Base-by-base conservation (phyloP, 2,329 filamentous ascomycete genomes). In the Juglanconis oblonga region DNA sequence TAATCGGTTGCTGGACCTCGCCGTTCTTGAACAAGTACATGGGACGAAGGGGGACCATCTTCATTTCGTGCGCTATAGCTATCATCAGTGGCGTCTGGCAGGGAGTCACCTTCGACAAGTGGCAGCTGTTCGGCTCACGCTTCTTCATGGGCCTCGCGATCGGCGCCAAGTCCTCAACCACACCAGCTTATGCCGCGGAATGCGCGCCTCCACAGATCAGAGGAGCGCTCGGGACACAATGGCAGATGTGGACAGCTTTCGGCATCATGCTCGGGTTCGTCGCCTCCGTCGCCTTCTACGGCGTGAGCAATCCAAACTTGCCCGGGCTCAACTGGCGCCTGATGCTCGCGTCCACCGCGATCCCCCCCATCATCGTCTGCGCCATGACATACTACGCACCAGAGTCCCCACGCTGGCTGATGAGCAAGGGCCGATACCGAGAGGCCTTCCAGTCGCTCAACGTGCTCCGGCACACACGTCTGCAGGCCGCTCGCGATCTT, bases 71-170 rank as follows among this genome's bases (percentile, higher is more conserved):
- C 24, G 24, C 24, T 24, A 24, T 24, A 24, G 24, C 24, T 24
- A 24, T 24, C 2, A 24, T 24, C 24, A 24, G 24, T 24, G 24
- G 24, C 2, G 24, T 24, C 24, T 24, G 24, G 24, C 24, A 24
- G 24, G 24, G 24, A 24, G 24, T 24, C 24, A 24, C 24, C 24
- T 24, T 24, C 24, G 24, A 24, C 24, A 24, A 24, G 24, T 9
- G 90, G 70, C 83, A 91, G 68, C 82, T 92, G 65, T 81, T 94
- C 59, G 79, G 84, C 49, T 87, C 86, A 53, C 86, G 91, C 50
- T 82, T 94, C 62, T 29, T 44, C 36, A 38, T 55, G 58, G 58
- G 58, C 17, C 31, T 60, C 31, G 58, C 47, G 3, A 56, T 60
- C 45, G 58, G 58, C 31, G 40, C 49, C 38, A 60, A 60, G 40